Conservation (phyloP, 73 alveolate species). For the Paramecium tetraurelia region DNA sequence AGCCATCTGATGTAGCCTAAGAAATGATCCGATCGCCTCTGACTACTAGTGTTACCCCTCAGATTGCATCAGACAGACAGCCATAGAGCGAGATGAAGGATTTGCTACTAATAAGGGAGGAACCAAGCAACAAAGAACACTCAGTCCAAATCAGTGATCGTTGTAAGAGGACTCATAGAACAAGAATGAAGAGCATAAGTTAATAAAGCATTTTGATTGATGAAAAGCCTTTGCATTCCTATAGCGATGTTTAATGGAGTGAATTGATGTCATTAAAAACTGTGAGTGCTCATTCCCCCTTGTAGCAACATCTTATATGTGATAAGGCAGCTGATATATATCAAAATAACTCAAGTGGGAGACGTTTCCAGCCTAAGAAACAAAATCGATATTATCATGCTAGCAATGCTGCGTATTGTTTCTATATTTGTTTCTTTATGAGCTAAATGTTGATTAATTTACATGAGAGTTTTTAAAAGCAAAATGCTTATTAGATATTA, state of each 20-base stretch:
- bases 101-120: background rate
- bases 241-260: slow-evolving; percentile 27
- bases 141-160: background rate
- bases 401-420: background rate
- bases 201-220: background rate
- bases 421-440: background rate
- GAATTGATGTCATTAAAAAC: background rate
- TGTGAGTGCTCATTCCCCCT: background rate
- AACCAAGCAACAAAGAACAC: slow-evolving; percentile 16
- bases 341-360: background rate
- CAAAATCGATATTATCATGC: background rate
- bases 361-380: background rate
- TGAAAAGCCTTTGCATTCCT: background rate
- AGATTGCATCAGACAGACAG: slow-evolving; percentile 10
- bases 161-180: background rate
- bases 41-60: background rate
- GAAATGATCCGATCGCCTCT: background rate
- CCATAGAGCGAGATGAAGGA: background rate
- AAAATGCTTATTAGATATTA: background rate
- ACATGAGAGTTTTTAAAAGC: background rate
- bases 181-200: background rate
- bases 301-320: background rate
- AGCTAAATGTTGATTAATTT: background rate
- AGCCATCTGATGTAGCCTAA: background rate
- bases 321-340: background rate